These are phyloP conservation scores for Colletotrichum plurivorum DNA, from an alignment of 2,329 filamentous ascomycete species.

Conservation along the genomic window DNA sequence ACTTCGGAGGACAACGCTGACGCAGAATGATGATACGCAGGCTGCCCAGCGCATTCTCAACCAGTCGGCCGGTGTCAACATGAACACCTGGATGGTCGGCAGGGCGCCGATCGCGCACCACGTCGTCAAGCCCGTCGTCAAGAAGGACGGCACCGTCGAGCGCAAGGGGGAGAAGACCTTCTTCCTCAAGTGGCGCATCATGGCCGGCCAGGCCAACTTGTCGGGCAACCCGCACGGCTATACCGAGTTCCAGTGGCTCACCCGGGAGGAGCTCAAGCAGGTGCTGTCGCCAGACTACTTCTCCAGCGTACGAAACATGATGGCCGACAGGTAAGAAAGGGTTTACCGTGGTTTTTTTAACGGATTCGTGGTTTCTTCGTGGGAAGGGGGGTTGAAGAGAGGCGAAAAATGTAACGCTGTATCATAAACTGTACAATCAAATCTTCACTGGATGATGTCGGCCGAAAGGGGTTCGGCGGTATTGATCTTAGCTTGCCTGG, in stretches of 20 bases:
- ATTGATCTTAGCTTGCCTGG: neutral
- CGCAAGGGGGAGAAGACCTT: constrained; percentile 85
- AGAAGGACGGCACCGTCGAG: constrained; percentile 58
- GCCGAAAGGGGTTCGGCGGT: neutral
- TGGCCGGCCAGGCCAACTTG: constrained; percentile 94
- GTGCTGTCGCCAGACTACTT: constrained; percentile 79
- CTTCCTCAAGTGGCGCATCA: constrained; percentile 95
- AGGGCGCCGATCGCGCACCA: constrained; percentile 90
- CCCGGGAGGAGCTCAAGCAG: constrained; percentile 86
- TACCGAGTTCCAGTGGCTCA: constrained; percentile 91
- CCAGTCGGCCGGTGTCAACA: constrained; percentile 87
- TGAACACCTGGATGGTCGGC: constrained; percentile 99
- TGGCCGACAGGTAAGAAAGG: constrained; percentile 76
- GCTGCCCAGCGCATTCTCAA: constrained; percentile 84
- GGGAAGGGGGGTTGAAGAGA: constrained; percentile 49
- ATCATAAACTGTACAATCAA: constrained; percentile 53
- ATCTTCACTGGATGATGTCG: constrained; percentile 30
- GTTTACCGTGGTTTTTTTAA: neutral
- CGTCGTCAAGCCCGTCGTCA: constrained; percentile 67
- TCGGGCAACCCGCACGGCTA: constrained; percentile 79
- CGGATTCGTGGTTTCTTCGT: neutral
- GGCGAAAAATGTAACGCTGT: constrained; percentile 47
- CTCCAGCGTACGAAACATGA: constrained; percentile 83
- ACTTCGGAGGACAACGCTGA: neutral
- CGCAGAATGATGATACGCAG: constrained; percentile 60